A percentile compares a stretch with the other conserved stretches of the same genome.
These are phyloP conservation scores for Arabidopsis arenosa DNA, from an alignment of 345 rosid species.

Conservation along the genomic window DNA sequence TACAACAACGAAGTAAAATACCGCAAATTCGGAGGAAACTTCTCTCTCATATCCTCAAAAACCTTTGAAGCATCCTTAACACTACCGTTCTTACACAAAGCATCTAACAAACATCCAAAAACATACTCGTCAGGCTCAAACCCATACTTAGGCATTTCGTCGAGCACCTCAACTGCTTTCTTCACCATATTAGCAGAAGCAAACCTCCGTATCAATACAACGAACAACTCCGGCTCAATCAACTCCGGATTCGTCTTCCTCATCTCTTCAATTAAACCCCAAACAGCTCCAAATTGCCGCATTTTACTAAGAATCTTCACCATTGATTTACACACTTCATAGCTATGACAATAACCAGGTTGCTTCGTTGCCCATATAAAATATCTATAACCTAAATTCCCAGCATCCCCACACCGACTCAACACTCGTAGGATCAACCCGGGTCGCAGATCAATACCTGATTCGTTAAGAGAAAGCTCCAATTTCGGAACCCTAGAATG, in stretches of 20 bases:
- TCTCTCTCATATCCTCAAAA: constrained; percentile 72
- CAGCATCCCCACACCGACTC: constrained; percentile 89
- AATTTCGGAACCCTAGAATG: constrained; percentile 76
- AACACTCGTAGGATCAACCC: constrained; percentile 76
- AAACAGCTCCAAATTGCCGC: constrained; percentile 90
- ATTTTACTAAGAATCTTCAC: constrained; percentile 77
- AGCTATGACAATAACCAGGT: constrained; percentile 70
- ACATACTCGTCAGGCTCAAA: constrained; percentile 74
- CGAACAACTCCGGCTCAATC: constrained; percentile 71
- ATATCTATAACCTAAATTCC: constrained; percentile 79
- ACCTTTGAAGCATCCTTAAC: constrained; percentile 89
- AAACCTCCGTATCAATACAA: constrained; percentile 80
- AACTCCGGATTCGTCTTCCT: constrained; percentile 64
- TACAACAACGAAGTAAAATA: constrained; percentile 83
- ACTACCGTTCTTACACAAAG: constrained; percentile 82
- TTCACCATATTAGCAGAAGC: constrained; percentile 90
- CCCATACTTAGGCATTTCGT: constrained; percentile 93
- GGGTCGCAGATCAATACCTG: constrained; percentile 65
- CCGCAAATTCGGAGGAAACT: constrained; percentile 62
- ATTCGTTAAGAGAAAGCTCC: constrained; percentile 76
- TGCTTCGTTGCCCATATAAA: constrained; percentile 85
- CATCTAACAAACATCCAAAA: constrained; percentile 83
- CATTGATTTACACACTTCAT: constrained; percentile 79
- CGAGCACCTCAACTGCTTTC: constrained; percentile 87
- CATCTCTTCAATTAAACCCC: constrained; percentile 91